phyloP scores from a whole-genome alignment of 1,284 basidiomycete species.

The Ceratorhiza oryzae-sativae region DNA sequence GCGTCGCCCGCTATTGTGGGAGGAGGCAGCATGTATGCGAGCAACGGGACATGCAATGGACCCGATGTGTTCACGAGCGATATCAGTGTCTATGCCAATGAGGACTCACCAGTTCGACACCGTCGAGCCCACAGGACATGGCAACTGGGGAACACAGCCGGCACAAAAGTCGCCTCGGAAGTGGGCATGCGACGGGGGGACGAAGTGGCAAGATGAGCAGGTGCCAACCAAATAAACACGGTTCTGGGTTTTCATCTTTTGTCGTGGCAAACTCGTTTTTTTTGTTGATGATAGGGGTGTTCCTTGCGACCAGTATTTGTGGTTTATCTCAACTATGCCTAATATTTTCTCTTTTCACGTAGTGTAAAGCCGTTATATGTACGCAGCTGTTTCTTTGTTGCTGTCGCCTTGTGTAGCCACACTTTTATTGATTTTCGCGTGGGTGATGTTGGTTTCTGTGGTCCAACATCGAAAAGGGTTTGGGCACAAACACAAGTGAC shows the following conservation, averaged over 20 bases:
- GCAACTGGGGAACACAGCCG: conserved; percentile 12
- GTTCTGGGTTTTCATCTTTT: neutral
- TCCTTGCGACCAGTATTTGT: neutral
- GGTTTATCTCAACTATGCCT: conserved; percentile 23
- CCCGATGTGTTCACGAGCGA: conserved; percentile 21
- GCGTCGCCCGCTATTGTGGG: conserved; percentile 13
- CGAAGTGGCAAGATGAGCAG: conserved; percentile 9
- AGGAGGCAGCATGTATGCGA: conserved; percentile 29
- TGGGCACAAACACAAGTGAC: neutral
- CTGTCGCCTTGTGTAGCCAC: conserved; percentile 32
- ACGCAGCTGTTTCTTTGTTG: conserved; percentile 26
- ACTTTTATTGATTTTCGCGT: conserved; percentile 29
- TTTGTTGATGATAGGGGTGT: neutral
- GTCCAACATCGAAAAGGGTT: conserved; percentile 1
- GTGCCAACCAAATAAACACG: neutral
- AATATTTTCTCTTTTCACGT: conserved; percentile 33
- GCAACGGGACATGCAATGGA: neutral
- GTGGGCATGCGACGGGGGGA: conserved; percentile 19
- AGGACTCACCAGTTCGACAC: conserved; percentile 35
- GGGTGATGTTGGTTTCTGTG: conserved; percentile 22
- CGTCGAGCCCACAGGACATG: conserved; percentile 31
- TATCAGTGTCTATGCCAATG: conserved; percentile 25
- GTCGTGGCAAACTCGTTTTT: neutral
- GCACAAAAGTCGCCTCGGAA: conserved; percentile 28
- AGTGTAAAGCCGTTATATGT: conserved; percentile 39